phyloP scores from a whole-genome alignment of 2,329 filamentous ascomycete genomes.

The Malbranchea zuffiana region DNA sequence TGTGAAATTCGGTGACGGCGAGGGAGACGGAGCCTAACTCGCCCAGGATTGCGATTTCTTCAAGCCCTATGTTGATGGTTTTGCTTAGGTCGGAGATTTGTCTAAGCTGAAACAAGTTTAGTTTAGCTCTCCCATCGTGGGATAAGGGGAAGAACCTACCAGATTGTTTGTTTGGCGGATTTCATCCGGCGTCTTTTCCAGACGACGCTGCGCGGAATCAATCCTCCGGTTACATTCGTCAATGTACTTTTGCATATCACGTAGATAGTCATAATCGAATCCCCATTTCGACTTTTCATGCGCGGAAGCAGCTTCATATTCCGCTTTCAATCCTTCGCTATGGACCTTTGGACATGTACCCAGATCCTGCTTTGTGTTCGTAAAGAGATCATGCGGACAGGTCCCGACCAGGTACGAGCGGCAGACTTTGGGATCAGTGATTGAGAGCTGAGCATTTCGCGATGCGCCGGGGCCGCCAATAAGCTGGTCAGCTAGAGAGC shows the following conservation, averaged over 20 bases:
- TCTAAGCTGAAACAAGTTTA: slow-evolving; percentile 50
- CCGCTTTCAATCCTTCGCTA: slow-evolving; percentile 73
- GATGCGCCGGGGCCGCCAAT: slow-evolving; percentile 67
- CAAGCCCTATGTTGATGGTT: slow-evolving; percentile 68
- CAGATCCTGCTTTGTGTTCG: slow-evolving; percentile 96
- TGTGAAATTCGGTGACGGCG: slow-evolving; percentile 79
- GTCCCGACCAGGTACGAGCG: slow-evolving; percentile 87
- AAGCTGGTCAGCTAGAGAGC: slow-evolving; percentile 46
- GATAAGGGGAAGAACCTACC: slow-evolving; percentile 31
- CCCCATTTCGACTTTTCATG: slow-evolving; percentile 66
- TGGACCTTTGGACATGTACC: slow-evolving; percentile 82
- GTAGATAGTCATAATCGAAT: slow-evolving; percentile 94
- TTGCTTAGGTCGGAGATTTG: slow-evolving; percentile 68
- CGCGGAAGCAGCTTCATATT: slow-evolving; percentile 67
- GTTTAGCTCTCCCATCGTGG: background rate
- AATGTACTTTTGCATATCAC: slow-evolving; percentile 92
- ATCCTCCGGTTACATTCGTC: slow-evolving; percentile 94
- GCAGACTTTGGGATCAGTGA: slow-evolving; percentile 89
- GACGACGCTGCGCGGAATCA: slow-evolving; percentile 71
- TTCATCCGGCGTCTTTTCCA: slow-evolving; percentile 97
- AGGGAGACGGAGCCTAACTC: slow-evolving; percentile 69
- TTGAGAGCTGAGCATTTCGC: slow-evolving; percentile 68
- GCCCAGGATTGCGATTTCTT: slow-evolving; percentile 77
- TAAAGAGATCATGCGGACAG: slow-evolving; percentile 97
- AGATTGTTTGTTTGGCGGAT: slow-evolving; percentile 88